Conservation (phyloP, 108 stramenopile species). For the Aureococcus anophagefferens region DNA sequence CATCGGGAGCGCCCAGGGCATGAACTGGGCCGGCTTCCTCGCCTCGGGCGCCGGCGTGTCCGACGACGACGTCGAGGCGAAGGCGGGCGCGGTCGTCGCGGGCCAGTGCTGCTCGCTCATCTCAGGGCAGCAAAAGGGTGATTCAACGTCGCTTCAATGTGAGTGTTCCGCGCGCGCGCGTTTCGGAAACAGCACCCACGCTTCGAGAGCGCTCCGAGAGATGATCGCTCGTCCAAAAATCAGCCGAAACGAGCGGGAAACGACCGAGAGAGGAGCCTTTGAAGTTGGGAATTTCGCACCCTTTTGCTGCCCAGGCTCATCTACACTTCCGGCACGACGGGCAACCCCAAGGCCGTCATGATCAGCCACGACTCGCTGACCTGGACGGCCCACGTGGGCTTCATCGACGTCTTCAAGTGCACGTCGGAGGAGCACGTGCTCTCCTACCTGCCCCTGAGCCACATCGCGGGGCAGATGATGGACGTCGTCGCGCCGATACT, state of each 20-base stretch:
- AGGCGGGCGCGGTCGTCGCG: slow-evolving; percentile 26
- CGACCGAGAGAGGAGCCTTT: no score
- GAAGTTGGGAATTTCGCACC: no score
- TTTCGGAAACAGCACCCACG: no score
- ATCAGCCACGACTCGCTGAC: slow-evolving; percentile 66
- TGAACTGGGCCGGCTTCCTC: slow-evolving; percentile 20
- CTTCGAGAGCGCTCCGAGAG: no score
- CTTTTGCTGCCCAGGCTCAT: no score
- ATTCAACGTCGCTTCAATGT: no score
- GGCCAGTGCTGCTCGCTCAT: slow-evolving; percentile 45
- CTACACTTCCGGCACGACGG: slow-evolving; percentile 73
- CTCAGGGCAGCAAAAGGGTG: no score
- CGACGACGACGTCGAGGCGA: slow-evolving; percentile 8
- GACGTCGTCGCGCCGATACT: slow-evolving; percentile 23
- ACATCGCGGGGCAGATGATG: slow-evolving; percentile 39
- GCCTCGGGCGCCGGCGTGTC: slow-evolving; percentile 10
- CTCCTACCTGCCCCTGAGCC: slow-evolving; percentile 38
- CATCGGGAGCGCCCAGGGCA: not conserved
- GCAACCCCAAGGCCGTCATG: slow-evolving; percentile 73
- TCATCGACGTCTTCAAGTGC: not conserved
- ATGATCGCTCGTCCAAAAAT: no score
- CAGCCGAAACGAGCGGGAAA: no score
- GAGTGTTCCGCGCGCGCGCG: no score
- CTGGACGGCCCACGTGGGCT: slow-evolving; percentile 30
- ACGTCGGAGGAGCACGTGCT: slow-evolving; percentile 11